phyloP scores from a whole-genome alignment of 306 rosid genomes.

The Sphenostylis stenocarpa region DNA sequence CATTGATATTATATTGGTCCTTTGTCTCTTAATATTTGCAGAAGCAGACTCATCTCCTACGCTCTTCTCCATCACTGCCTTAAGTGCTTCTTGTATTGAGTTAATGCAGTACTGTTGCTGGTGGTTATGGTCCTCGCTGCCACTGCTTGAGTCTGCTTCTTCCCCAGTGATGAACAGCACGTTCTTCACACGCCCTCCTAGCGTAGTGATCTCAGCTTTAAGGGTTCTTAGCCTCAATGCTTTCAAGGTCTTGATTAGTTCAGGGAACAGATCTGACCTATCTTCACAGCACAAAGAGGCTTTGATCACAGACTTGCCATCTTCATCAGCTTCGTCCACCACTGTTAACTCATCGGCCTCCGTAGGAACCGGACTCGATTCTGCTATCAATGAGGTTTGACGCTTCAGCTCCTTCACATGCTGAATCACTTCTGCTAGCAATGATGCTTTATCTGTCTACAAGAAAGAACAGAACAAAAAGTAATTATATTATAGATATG shows the following conservation, averaged over 20 bases:
- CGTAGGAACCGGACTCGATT: slow-evolving; percentile 77
- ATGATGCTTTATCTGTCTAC: slow-evolving; percentile 96
- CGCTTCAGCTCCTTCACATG: slow-evolving; percentile 92
- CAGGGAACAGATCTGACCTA: slow-evolving; percentile 80
- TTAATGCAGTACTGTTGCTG: slow-evolving; percentile 53
- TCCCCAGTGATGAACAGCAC: slow-evolving; percentile 80
- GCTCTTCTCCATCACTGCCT: slow-evolving; percentile 81
- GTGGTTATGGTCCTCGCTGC: slow-evolving; percentile 29
- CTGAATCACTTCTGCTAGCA: slow-evolving; percentile 91
- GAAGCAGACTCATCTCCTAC: slow-evolving; percentile 60
- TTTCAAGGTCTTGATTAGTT: slow-evolving; percentile 77
- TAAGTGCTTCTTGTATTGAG: slow-evolving; percentile 87
- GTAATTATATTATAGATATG: not conserved
- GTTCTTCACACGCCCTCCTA: slow-evolving; percentile 89
- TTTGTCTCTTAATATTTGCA: slow-evolving; percentile 83
- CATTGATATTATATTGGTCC: slow-evolving; percentile 63
- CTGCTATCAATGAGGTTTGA: slow-evolving; percentile 79
- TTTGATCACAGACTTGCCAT: slow-evolving; percentile 71
- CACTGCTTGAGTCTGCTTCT: slow-evolving; percentile 44
- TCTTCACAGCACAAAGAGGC: slow-evolving; percentile 95
- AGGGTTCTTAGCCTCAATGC: slow-evolving; percentile 69
- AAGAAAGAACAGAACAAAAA: not conserved
- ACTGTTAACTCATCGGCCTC: slow-evolving; percentile 81
- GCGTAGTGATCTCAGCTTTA: slow-evolving; percentile 88
- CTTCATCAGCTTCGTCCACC: slow-evolving; percentile 78